Percentiles rank a stretch among this genome's conserved stretches.
Evolutionary conservation across 2,329 filamentous ascomycete genomes (phyloP).

Genomic region (Leptographium radiaticola): DNA sequence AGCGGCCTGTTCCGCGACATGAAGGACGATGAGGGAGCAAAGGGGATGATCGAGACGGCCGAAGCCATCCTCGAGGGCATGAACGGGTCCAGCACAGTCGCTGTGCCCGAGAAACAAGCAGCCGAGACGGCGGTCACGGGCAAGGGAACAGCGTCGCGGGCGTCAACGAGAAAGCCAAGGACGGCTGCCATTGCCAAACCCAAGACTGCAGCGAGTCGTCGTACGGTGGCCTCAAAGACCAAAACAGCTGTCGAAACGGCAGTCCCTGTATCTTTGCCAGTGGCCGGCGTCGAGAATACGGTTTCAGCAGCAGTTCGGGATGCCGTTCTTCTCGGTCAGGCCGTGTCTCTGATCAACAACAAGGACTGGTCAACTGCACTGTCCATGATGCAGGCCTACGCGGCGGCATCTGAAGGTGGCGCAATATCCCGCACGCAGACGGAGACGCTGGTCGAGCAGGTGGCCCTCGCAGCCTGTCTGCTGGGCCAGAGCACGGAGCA

Average conservation of each 20-base stretch:
- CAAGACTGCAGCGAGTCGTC: constrained; percentile 7
- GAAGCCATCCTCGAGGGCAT: constrained; percentile 23
- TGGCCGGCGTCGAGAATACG: constrained; percentile 11
- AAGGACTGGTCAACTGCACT: constrained; percentile 47
- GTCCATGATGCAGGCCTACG: constrained; percentile 31
- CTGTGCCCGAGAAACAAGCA: background rate
- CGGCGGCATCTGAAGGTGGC: constrained; percentile 14
- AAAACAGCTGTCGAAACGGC: constrained; percentile 12
- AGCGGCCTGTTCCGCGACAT: constrained; percentile 41
- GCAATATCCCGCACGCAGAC: background rate
- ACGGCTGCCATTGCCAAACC: constrained; percentile 15
- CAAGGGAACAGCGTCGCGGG: background rate
- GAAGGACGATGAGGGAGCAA: constrained; percentile 29
- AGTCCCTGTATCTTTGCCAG: background rate
- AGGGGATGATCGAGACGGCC: constrained; percentile 31
- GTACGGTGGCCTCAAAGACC: constrained; percentile 16
- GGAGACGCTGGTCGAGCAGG: constrained; percentile 35
- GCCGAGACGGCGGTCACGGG: background rate
- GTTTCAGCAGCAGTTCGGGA: constrained; percentile 20
- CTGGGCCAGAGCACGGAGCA: constrained; percentile 56
- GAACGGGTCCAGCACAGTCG: background rate
- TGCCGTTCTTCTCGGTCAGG: constrained; percentile 27
- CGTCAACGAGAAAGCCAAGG: constrained; percentile 11
- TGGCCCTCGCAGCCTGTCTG: constrained; percentile 54
- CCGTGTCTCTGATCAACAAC: constrained; percentile 31